Base-by-base conservation (phyloP, 306 rosid species). In the Fragaria vesca region DNA sequence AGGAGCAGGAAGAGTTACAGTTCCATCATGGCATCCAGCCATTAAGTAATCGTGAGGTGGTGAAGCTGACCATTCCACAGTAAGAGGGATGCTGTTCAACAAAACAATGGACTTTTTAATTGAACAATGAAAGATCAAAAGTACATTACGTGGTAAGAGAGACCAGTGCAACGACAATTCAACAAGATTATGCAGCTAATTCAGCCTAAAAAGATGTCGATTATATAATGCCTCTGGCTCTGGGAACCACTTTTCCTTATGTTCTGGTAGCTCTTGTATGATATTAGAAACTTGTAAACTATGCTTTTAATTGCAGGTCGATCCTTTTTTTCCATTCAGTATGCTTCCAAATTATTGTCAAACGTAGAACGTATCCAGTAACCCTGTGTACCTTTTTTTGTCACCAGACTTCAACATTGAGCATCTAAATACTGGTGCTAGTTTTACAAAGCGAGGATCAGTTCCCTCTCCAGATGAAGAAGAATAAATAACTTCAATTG, bases 21-120 rank as follows among this genome's bases (percentile, higher is more conserved):
- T 95, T 83, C 97, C 99, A 86, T 95, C 99, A 74, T 93, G 93
- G 89, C 97, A 95, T 79, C 99, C 97, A 63, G 89, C 97, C 55
- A 93, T 85, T 72, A 95, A 73, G 83, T 81, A 90, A 73, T 95
- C 94, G 79, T 95, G 88, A 73, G 97, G 92, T 61, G 93, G 85
- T 15, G 87, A 83, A 76, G 85, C 71, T 7, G 98, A 95, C 98
- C 98, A 95, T 80, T 95, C 98, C 84, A 95, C 83, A 58, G 97
- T 89, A 82, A 95, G 80, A 54, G 96, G 97, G 84, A 92, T 92
- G 87, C 98, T 94, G 90, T 75, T 74, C 78, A 66, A 55, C 55
- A 83, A 78, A 51, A 84, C 50, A 85, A 69, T 45, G 8, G 38
- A 76, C n/a, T 20, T 62, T 52, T 6, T 45, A 26, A 76, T 3